Base-by-base conservation (phyloP, 495 filamentous ascomycete species). In the Cetradonia linearis region DNA sequence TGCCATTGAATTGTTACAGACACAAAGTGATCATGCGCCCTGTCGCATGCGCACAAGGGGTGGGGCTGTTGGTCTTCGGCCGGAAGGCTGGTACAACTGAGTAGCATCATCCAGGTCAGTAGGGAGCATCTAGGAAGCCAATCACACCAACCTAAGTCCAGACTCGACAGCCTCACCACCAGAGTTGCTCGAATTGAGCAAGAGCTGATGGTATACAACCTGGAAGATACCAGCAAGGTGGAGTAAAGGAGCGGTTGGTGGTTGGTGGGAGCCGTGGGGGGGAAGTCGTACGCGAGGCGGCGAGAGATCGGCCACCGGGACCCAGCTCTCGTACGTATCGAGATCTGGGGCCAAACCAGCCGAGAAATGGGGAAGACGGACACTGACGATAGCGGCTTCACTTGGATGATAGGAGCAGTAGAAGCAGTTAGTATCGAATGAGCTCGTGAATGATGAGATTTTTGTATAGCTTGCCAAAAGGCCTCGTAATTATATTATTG, bases 1-100 rank as follows among this genome's bases (percentile, higher is more conserved):
- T 37, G 66, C 66, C 66, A 68, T 68, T 59, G 59, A 58, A 57
- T 58, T 4, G 20, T 34, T 6, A 10, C 7, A 28, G 48, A 48
- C 42, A 27, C 46, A 52, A 38, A 34, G 23, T 30, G 23, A 3
- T 47, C 48, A 49, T 60, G 46, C 49, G 38, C 47, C 38, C 27
- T 50, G 47, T 50, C 50, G 58, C 47, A 27, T 40, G 46, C 34
- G 46, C 58, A 40, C 30, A 44, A 47, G 30, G 38, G 31, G 50
- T 20, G 18, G 36, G 58, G 27, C 53, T 31, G 28, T 54, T 18
- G 50, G 18, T 36, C 16, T 53, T 34, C 10, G 31, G 50, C 50
- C 30, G 30, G 50, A 30, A 34, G 30, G 50, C 42, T 46, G 42
- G 42, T 46, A 25, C 42, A 23, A 54, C 50, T 54, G 31, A 34